Conservation (phyloP, 345 rosid genomes). For the Garcia nutans region DNA sequence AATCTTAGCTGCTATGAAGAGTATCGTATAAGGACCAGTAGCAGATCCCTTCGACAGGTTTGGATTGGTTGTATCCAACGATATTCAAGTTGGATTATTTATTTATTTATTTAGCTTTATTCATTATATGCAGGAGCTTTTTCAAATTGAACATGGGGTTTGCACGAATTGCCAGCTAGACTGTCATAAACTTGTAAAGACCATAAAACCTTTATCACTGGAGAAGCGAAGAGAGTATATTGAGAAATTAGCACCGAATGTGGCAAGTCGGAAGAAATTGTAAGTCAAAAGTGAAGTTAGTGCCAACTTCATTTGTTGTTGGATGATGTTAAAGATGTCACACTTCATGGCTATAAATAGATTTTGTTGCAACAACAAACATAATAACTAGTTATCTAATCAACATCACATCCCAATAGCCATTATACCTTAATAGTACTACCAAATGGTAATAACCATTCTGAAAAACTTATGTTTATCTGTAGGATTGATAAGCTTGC, state of each 20-base stretch:
- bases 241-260: conserved; percentile 59
- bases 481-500: conserved; percentile 77
- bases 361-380: neutral
- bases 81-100: neutral
- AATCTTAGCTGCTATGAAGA: conserved; percentile 79
- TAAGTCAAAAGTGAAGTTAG: conserved; percentile 35
- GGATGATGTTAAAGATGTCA: neutral
- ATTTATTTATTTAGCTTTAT: neutral
- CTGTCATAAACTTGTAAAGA: conserved; percentile 78
- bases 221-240: conserved; percentile 58
- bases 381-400: neutral
- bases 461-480: conserved; percentile 15
- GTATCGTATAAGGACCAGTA: conserved; percentile 81
- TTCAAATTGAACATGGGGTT: conserved; percentile 74
- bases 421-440: neutral
- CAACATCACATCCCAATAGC: neutral
- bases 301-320: neutral
- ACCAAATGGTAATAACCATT: neutral
- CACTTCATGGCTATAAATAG: neutral
- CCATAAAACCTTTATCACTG: conserved; percentile 64
- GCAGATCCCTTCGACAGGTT: conserved; percentile 79
- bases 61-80: conserved; percentile 4
- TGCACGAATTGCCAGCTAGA: conserved; percentile 83
- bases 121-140: conserved; percentile 67
- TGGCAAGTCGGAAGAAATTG: conserved; percentile 64